Conservation (phyloP, 2,329 filamentous ascomycete genomes). For the Ascochyta viciae-villosae region DNA sequence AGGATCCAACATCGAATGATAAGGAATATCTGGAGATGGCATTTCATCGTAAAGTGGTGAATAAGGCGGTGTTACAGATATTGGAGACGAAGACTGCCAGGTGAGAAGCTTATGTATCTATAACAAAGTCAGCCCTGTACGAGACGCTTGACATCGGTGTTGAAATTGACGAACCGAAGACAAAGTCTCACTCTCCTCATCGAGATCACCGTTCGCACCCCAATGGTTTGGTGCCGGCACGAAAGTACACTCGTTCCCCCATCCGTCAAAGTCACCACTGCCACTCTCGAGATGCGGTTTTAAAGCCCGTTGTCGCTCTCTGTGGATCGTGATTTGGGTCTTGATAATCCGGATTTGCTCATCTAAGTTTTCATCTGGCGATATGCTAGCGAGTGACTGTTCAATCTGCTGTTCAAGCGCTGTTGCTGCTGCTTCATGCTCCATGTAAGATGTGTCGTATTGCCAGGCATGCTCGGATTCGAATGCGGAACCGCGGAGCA, state of each 20-base stretch:
- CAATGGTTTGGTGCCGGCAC: constrained; percentile 48
- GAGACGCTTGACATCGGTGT: neutral
- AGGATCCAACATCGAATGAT: constrained; percentile 45
- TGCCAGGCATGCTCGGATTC: constrained; percentile 48
- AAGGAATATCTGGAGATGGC: constrained; percentile 43
- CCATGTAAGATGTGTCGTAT: constrained; percentile 46
- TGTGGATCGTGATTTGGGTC: constrained; percentile 46
- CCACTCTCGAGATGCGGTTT: constrained; percentile 48
- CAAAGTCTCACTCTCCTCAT: constrained; percentile 47
- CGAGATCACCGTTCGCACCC: constrained; percentile 47
- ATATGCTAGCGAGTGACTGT: constrained; percentile 41
- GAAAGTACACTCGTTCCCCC: constrained; percentile 47
- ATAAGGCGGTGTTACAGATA: constrained; percentile 38
- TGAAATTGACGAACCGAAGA: constrained; percentile 38
- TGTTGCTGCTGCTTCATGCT: constrained; percentile 45
- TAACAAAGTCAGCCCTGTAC: constrained; percentile 10
- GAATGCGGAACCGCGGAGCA: constrained; percentile 47
- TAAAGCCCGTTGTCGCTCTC: constrained; percentile 43
- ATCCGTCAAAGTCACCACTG: constrained; percentile 44
- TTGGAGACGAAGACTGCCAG: constrained; percentile 45
- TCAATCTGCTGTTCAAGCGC: constrained; percentile 45
- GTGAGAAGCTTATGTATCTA: constrained; percentile 48
- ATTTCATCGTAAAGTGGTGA: constrained; percentile 38
- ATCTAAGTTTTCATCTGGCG: constrained; percentile 47
- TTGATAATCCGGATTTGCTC: constrained; percentile 44